A percentile compares a stretch with the other conserved stretches of the same genome.
phyloP scores from a whole-genome alignment of 1,284 basidiomycete genomes.

The Crocinoboletus sp. region DNA sequence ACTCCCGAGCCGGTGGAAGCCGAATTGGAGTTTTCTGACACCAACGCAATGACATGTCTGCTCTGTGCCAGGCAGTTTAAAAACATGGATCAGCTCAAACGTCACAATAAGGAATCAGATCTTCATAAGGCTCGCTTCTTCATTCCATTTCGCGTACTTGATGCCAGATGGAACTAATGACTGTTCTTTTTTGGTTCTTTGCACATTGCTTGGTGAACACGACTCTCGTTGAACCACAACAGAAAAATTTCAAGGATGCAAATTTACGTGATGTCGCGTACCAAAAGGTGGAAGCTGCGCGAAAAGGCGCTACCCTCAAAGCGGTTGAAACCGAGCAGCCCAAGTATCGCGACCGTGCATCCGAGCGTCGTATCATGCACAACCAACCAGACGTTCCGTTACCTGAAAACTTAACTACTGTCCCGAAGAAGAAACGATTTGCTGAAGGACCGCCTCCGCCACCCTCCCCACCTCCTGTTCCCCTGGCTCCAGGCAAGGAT shows the following conservation, averaged over 20 bases:
- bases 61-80: constrained; percentile 94
- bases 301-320: constrained; percentile 33
- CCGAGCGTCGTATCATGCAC: constrained; percentile 81
- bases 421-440: constrained; percentile 43
- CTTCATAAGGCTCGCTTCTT: constrained; percentile 78
- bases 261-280: constrained; percentile 68
- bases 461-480: constrained; percentile 56
- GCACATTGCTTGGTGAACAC: constrained; percentile 15
- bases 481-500: constrained; percentile 68
- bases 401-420: constrained; percentile 44
- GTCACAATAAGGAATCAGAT: constrained; percentile 88
- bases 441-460: constrained; percentile 62
- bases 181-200: neutral
- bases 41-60: constrained; percentile 69
- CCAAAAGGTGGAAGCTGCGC: constrained; percentile 56
- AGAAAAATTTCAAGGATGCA: constrained; percentile 81
- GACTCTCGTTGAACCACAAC: constrained; percentile 25
- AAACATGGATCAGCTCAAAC: constrained; percentile 71
- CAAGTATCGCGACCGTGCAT: constrained; percentile 90
- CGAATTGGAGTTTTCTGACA: constrained; percentile 77
- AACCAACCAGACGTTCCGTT: constrained; percentile 84
- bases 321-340: constrained; percentile 42
- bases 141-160: constrained; percentile 32
- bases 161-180: constrained; percentile 30
- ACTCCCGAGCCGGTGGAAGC: constrained; percentile 41